Evolutionary conservation across 176 grass and related monocot genomes (phyloP).

Genomic region (Eleusine coracana): DNA sequence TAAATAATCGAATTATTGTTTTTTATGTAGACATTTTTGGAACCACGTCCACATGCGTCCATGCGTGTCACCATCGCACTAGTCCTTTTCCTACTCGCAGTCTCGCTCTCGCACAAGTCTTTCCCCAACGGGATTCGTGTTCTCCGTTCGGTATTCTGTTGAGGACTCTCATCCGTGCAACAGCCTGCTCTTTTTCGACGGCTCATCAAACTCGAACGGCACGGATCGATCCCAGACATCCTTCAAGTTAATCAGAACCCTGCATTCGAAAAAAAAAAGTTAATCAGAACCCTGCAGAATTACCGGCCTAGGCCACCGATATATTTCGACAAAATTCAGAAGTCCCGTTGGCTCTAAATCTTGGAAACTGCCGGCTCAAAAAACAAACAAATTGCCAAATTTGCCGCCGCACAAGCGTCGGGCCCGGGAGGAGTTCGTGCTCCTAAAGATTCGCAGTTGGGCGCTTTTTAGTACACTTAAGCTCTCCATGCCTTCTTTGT

Average conservation of each 20-base stretch:
- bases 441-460: constrained; percentile 37
- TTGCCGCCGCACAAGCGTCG: constrained; percentile 11
- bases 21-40: neutral
- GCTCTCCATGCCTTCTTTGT: neutral
- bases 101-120: neutral
- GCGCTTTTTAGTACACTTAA: neutral
- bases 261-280: neutral
- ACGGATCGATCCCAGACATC: neutral
- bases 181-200: neutral
- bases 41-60: neutral
- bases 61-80: neutral
- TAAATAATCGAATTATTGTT: neutral
- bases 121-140: neutral
- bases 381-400: neutral
- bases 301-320: neutral
- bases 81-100: neutral
- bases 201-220: neutral
- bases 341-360: neutral
- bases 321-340: neutral
- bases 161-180: neutral
- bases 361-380: neutral
- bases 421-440: constrained; percentile 36
- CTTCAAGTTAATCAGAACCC: neutral
- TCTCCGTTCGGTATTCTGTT: neutral
- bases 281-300: neutral